Evolutionary conservation across 2,329 filamentous ascomycete species (phyloP), one percentile per base, ranked within the genome.

Genomic region (Beauveria medogensis): DNA sequence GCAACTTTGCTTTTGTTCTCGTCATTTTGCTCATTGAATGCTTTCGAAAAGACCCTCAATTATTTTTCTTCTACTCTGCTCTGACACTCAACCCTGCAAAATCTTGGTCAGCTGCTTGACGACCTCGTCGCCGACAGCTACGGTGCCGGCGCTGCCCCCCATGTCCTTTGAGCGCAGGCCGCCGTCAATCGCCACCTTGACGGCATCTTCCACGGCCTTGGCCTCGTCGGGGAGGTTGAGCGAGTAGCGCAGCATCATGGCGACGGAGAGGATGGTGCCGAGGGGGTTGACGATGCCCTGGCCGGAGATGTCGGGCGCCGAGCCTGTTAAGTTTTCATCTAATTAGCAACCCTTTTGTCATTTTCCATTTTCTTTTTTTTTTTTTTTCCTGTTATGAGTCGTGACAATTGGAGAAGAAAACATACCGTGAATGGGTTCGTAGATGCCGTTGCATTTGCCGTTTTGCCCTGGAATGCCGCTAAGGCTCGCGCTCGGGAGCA

Each of bases 211-310:
- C 64, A 97, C 85, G 55, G 87, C 85, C 63, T 84, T 82, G 40
- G 92, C 89, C 75, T 97, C 88, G 55, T 85, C 81, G 34, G 89
- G 86, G 66, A 92, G 84, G 69, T 86, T 85, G 62, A 97, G 84
- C 16, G 92, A 96, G 81, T 97, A 97, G 71, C 91, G 88, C 70
- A 97, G 83, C 88, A 99, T 90, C 92, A 97, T 96, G 69, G 91
- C 91, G 16, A 96, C 83, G 14, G 92, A 96, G 48, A 97, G 84
- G 65, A 97, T 91, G 59, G 91, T 92, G 55, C 92, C 93, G 63
- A 97, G 82, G 40, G 93, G 93, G 80, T 77, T 74, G 69, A 96
- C 92, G 67, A 96, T 88, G 63, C 90, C 90, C 77, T 95, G 84
- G 66, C 93, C 92, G 2, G 90, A 91, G 69, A 97, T 97, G 71